These are phyloP conservation scores for Aspergillus costaricaensis DNA, from an alignment of 2,329 filamentous ascomycete species.

Conservation along the genomic window DNA sequence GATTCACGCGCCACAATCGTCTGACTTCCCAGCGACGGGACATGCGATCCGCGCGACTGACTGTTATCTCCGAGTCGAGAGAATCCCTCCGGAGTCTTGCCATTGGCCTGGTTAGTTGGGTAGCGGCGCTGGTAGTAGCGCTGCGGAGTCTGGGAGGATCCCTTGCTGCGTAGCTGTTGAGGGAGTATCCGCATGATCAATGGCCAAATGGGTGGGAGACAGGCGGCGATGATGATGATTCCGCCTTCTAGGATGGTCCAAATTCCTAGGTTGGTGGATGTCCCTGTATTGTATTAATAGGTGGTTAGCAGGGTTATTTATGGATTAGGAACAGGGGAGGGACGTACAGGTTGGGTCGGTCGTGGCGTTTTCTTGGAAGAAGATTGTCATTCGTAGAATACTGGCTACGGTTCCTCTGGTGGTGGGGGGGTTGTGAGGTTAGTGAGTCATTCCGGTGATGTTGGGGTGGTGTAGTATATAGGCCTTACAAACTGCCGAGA, in stretches of 20 bases:
- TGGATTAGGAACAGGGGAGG: too few relatives aligned
- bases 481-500: constrained; percentile 27
- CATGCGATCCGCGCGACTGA: background rate
- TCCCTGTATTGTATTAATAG: constrained; percentile 11
- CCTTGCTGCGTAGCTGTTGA: constrained; percentile 6
- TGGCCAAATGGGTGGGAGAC: constrained; percentile 26
- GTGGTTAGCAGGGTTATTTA: background rate
- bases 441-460: background rate
- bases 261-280: constrained; percentile 22
- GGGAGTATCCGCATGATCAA: constrained; percentile 16
- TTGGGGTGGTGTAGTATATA: background rate
- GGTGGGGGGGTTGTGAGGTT: background rate
- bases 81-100: constrained; percentile 7
- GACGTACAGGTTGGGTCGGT: constrained; percentile 22
- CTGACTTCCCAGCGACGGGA: background rate
- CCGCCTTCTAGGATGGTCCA: constrained; percentile 23
- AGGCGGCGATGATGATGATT: constrained; percentile 25
- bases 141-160: background rate
- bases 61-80: constrained; percentile 3
- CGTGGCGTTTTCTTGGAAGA: constrained; percentile 11
- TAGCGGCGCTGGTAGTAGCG: background rate
- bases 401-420: constrained; percentile 25
- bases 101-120: constrained; percentile 5
- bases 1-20: background rate
- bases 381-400: constrained; percentile 20